Base-by-base conservation (phyloP, 2,329 filamentous ascomycete genomes). In the Pseudogymnoascus sp. region DNA sequence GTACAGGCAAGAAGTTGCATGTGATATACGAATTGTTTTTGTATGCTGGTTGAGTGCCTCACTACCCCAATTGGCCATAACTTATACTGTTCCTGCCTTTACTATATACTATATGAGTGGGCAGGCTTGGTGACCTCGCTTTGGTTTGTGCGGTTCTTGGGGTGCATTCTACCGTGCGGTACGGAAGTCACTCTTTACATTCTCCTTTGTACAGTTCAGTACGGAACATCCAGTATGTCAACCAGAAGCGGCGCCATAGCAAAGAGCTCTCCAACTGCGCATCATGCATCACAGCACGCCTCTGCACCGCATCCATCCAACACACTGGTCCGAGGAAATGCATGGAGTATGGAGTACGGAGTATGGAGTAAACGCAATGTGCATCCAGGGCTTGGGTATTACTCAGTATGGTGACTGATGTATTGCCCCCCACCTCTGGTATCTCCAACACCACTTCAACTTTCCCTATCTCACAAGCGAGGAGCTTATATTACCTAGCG, bases 401-500 rank as follows among this genome's bases (percentile, higher is more conserved):
- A 56, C 50, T 56, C 50, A 56, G 50, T 35, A 56, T 56, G 10
- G 50, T 56, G 50, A 56, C 50, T 56, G 50, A 56, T 56, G 50
- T 33, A 56, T 56, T 56, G 50, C 50, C 50, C 50, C 50, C 50
- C 50, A 56, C 50, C 4, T 56, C 50, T 17, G 50, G 29, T 56
- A 56, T 56, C 50, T 31, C 31, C 46, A 56, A 5, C 46, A 56
- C n/a, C 26, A 53, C 23, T 19, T 35, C 50, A 21, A 21, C n/a
- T 33, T 56, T 56, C 50, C 50, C 50, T 56, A 56, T 56, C 50
- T 33, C 50, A 56, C 50, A 56, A 56, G 50, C 50, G 50, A 56
- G 26, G 50, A 56, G 50, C 50, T 56, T 56, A 56, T 33, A 56
- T 56, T 56, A 33, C 50, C 50, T 56, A 56, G 50, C 50, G 50